phyloP scores from a whole-genome alignment of 1,284 basidiomycete species.

The Sporisorium iseilematis-ciliati region DNA sequence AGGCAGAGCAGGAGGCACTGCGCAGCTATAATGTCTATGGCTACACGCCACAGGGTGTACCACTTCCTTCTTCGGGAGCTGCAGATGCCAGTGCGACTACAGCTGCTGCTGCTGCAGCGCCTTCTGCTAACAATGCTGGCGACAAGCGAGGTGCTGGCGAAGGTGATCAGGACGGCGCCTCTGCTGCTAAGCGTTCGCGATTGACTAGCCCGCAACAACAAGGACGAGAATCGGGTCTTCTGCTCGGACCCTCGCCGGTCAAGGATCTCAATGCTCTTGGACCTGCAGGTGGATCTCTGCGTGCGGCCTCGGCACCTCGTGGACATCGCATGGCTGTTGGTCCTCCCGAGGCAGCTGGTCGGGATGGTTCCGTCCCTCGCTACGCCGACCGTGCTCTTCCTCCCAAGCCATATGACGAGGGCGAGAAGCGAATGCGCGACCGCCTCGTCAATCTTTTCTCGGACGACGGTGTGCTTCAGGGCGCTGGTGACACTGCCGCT shows the following conservation, averaged over 20 bases:
- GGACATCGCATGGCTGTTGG: slow-evolving; percentile 48
- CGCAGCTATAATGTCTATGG: slow-evolving; percentile 56
- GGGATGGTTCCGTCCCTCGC: slow-evolving; percentile 51
- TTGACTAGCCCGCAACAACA: slow-evolving; percentile 34
- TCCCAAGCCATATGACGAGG: slow-evolving; percentile 64
- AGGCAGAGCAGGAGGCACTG: slow-evolving; percentile 54
- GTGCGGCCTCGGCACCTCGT: slow-evolving; percentile 57
- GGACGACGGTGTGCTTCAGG: slow-evolving; percentile 47
- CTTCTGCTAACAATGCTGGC: slow-evolving; percentile 8
- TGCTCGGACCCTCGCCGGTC: slow-evolving; percentile 59
- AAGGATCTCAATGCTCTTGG: slow-evolving; percentile 66
- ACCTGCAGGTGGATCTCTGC: slow-evolving; percentile 54
- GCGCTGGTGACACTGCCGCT: slow-evolving; percentile 10
- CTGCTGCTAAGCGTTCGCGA: slow-evolving; percentile 47
- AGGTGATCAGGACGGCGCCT: slow-evolving; percentile 22
- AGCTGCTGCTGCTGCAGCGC: background rate
- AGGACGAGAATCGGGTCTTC: slow-evolving; percentile 19
- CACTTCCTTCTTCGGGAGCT: slow-evolving; percentile 30
- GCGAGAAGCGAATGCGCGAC: slow-evolving; percentile 63
- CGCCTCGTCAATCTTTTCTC: slow-evolving; percentile 64
- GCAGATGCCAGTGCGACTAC: background rate
- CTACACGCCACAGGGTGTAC: slow-evolving; percentile 60
- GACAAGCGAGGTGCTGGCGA: slow-evolving; percentile 33
- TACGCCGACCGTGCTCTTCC: slow-evolving; percentile 65
- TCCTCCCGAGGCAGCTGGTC: slow-evolving; percentile 46